A percentile compares a stretch with the other conserved stretches of the same genome.
Evolutionary conservation across 2,329 filamentous ascomycete genomes (phyloP).

Genomic region (Berkeleyomyces basicola): DNA sequence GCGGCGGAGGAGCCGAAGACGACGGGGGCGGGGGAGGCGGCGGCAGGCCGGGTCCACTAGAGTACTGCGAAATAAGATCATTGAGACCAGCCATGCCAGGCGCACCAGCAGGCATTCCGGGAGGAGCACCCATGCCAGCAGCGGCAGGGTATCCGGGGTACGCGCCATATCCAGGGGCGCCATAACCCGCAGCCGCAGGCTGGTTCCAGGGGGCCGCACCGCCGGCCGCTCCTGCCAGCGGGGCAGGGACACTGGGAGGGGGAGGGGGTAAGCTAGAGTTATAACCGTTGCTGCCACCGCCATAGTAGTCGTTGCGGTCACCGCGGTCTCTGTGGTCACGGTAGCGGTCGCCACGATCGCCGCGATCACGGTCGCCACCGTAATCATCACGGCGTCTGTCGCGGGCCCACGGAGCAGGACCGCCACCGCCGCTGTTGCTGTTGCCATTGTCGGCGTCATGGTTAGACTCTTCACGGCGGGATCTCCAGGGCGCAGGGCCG

Average conservation of each 20-base stretch:
- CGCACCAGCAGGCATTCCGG: conserved; percentile 30
- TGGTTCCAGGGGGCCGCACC: conserved; percentile 39
- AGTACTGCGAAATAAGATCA: conserved; percentile 51
- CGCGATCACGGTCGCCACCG: conserved; percentile 18
- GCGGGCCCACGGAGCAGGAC: conserved; percentile 43
- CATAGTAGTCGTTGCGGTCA: conserved; percentile 16
- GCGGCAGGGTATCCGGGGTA: conserved; percentile 16
- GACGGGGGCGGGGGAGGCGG: conserved; percentile 42
- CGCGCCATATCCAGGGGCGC: conserved; percentile 32
- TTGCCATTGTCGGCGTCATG: conserved; percentile 27
- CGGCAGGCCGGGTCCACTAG: conserved; percentile 31
- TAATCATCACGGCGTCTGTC: conserved; percentile 37
- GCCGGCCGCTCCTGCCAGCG: conserved; percentile 18
- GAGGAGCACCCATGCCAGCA: conserved; percentile 34
- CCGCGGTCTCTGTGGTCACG: conserved; percentile 9
- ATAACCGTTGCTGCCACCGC: conserved; percentile 17
- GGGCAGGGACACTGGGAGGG: conserved; percentile 16
- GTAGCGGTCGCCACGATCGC: conserved; percentile 19
- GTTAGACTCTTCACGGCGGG: conserved; percentile 34
- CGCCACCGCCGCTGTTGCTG: conserved; percentile 26
- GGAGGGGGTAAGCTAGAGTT: conserved; percentile 14
- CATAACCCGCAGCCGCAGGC: conserved; percentile 31
- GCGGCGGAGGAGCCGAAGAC: conserved; percentile 38
- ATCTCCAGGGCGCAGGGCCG: conserved; percentile 66
- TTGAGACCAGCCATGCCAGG: conserved; percentile 31